Base-by-base conservation (phyloP, 805 yeast species). In the Cyberlindnera saturnus region DNA sequence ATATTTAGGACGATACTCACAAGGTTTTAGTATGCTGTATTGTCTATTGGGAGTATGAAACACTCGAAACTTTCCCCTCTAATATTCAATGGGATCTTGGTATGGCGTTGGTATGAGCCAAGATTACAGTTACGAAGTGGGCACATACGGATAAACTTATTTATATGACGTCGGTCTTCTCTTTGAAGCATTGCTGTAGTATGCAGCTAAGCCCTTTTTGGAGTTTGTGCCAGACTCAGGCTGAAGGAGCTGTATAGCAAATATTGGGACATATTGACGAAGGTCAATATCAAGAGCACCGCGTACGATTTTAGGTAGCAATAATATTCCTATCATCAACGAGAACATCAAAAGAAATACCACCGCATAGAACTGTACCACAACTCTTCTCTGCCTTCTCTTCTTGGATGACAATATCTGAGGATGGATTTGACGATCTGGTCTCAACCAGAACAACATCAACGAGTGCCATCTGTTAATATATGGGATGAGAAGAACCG, bases 381-480 rank as follows among this genome's bases (percentile, higher is more conserved):
- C 56, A 5, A 57, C 47, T 36, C 70, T 61, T 34, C 71, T 63
- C 47, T 63, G 65, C 40, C 70, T 57, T 47, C 67, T 66, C 43
- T 74, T 70, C 44, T 62, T 70, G 16, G 67, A 61, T 2, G 77
- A 64, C 6, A 74, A 61, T 2, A 75, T 63, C 19, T 69, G 69
- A 4, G 76, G 71, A 8, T 77, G 64, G 2, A 77, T 56, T 51
- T 77, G 81, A 34, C 66, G 63, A 5, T 59, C 64, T 1, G 82
- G 80, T 41, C 68, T 71, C 37, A 79, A 60, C 86, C 86, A 81
- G 47, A 80, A 69, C 33, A 81, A 57, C 68, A 81, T 64, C 52
- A 73, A 56, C 0, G 83, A 73, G 54, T 81, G 87, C 73, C 79
- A 72, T 39, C 66, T 70, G 50, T 77, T 79, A 38, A 77, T 66